Conservation (phyloP, 176 grass and related monocot genomes). For the Zoysia pacifica region DNA sequence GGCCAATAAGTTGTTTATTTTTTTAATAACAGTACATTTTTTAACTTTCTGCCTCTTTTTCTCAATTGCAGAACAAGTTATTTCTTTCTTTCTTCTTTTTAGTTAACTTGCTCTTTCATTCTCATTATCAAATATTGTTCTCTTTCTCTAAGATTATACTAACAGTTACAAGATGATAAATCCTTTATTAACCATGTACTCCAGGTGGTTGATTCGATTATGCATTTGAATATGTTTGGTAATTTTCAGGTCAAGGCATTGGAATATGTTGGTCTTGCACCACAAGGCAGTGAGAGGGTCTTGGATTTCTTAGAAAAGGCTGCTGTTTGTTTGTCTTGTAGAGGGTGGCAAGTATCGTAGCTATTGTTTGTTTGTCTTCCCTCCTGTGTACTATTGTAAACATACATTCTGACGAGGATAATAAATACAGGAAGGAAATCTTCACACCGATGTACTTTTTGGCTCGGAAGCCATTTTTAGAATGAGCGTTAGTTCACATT, state of each 20-base stretch:
- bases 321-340: conserved; percentile 78
- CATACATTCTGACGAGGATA: conserved; percentile 19
- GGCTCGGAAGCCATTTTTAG: conserved; percentile 72
- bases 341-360: conserved; percentile 76
- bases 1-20: not conserved
- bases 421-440: conserved; percentile 77
- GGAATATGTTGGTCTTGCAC: conserved; percentile 77
- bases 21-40: not conserved
- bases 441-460: conserved; percentile 95
- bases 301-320: conserved; percentile 85
- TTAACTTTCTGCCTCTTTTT: not conserved
- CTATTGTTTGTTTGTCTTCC: conserved; percentile 17
- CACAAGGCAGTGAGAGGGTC: conserved; percentile 78
- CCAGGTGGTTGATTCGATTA: not conserved
- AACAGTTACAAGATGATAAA: not conserved
- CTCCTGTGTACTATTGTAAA: conserved; percentile 7
- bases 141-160: not conserved
- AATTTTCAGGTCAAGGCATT: conserved; percentile 75
- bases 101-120: not conserved
- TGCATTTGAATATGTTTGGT: conserved; percentile 11
- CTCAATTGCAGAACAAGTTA: not conserved
- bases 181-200: not conserved
- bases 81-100: not conserved
- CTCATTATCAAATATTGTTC: not conserved
- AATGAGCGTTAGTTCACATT: conserved; percentile 27